These are phyloP conservation scores for Trichoderma hamatum DNA, from an alignment of 2,329 filamentous ascomycete species.

Conservation along the genomic window DNA sequence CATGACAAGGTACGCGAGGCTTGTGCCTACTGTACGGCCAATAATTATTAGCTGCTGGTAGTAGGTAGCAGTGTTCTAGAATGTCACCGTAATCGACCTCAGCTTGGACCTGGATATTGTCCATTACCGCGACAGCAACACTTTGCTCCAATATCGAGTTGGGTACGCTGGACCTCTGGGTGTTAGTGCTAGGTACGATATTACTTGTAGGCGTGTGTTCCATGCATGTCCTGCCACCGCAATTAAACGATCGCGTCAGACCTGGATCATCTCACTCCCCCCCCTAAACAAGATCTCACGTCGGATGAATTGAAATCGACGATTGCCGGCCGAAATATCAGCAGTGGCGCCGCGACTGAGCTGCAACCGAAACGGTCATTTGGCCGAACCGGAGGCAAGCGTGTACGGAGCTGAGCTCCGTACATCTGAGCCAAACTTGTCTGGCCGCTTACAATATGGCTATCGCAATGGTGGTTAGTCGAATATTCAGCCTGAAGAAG, in stretches of 20 bases:
- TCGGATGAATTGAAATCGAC: constrained; percentile 22
- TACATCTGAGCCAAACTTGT: background rate
- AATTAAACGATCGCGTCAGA: constrained; percentile 4
- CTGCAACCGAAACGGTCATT: constrained; percentile 10
- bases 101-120: background rate
- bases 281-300: constrained; percentile 3
- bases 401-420: background rate
- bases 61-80: background rate
- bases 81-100: background rate
- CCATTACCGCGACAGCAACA: background rate
- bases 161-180: background rate
- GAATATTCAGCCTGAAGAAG: constrained; percentile 19
- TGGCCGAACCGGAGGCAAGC: constrained; percentile 6
- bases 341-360: constrained; percentile 5
- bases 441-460: background rate
- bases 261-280: constrained; percentile 12
- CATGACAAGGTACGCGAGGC: background rate
- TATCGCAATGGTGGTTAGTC: background rate
- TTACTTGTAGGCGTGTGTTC: background rate
- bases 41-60: background rate
- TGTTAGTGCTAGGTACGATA: background rate
- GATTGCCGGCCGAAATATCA: constrained; percentile 19
- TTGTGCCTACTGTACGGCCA: background rate
- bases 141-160: background rate
- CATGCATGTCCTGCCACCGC: background rate